Conservation (phyloP, 2,329 filamentous ascomycete species). For the Hymenoscyphus salicellus region DNA sequence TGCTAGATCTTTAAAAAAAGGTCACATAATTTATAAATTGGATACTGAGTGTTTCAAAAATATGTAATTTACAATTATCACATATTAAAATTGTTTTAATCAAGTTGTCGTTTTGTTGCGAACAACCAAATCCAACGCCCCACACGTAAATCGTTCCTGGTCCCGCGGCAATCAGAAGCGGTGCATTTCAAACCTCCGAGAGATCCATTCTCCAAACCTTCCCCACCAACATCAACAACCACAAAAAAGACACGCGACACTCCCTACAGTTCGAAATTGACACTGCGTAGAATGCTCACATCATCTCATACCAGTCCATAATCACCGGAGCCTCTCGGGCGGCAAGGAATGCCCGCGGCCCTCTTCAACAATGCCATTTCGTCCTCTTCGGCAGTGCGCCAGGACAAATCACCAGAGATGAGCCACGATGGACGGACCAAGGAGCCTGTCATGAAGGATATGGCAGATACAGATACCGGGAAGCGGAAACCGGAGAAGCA, state of each 20-base stretch:
- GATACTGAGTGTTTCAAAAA: no score
- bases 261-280: background rate
- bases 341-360: constrained; percentile 53
- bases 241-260: background rate
- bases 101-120: no score
- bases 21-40: no score
- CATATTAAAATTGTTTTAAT: no score
- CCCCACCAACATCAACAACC: constrained; percentile 7
- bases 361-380: constrained; percentile 52
- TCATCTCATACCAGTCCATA: constrained; percentile 5
- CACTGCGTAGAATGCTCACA: background rate
- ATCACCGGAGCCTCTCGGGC: constrained; percentile 27
- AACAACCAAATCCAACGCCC: no score
- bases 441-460: constrained; percentile 43
- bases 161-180: background rate
- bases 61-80: no score
- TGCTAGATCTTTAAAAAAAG: no score
- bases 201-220: background rate
- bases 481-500: constrained; percentile 57
- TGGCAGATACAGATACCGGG: constrained; percentile 59
- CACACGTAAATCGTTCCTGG: background rate
- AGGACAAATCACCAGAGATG: constrained; percentile 41
- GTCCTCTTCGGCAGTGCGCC: constrained; percentile 45
- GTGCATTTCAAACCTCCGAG: background rate
- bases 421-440: constrained; percentile 27